Conservation (phyloP, 768 basidiomycete species). For the Suillus subaureus region DNA sequence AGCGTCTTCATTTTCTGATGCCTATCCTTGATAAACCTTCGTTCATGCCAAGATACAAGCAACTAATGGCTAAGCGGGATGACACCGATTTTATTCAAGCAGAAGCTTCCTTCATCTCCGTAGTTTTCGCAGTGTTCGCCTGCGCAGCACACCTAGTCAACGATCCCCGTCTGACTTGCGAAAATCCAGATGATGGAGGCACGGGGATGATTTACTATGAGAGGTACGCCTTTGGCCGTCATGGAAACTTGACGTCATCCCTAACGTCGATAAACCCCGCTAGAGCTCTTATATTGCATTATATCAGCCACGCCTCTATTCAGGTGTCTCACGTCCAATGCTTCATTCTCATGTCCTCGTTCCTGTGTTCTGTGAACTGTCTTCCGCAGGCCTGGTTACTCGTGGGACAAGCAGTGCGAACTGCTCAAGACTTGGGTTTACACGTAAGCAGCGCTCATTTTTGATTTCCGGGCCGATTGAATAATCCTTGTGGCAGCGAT, state of each 20-base stretch:
- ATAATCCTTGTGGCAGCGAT: slow-evolving; percentile 56
- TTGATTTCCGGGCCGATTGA: slow-evolving; percentile 13
- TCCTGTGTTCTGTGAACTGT: slow-evolving; percentile 91
- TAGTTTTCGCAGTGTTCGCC: slow-evolving; percentile 90
- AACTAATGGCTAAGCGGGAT: slow-evolving; percentile 70
- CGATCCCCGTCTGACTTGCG: slow-evolving; percentile 66
- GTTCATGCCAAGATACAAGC: slow-evolving; percentile 72
- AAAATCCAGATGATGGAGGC: slow-evolving; percentile 72
- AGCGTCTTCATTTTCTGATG: slow-evolving; percentile 84
- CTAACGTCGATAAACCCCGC: slow-evolving; percentile 8
- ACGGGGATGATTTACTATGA: slow-evolving; percentile 92
- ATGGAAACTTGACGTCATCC: slow-evolving; percentile 4
- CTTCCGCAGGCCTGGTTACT: slow-evolving; percentile 94
- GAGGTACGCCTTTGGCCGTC: slow-evolving; percentile 50
- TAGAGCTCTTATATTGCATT: slow-evolving; percentile 88
- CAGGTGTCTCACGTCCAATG: slow-evolving; percentile 89
- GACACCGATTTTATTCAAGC: slow-evolving; percentile 54
- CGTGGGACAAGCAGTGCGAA: slow-evolving; percentile 87
- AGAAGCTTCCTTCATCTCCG: slow-evolving; percentile 76
- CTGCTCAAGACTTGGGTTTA: slow-evolving; percentile 88
- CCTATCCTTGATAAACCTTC: slow-evolving; percentile 86
- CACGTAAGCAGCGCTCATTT: slow-evolving; percentile 62
- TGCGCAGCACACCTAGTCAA: slow-evolving; percentile 79
- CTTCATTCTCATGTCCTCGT: slow-evolving; percentile 86
- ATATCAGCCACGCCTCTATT: slow-evolving; percentile 86